Evolutionary conservation across 129 eudicot species (phyloP).

Genomic region (Smallanthus sonchifolius): DNA sequence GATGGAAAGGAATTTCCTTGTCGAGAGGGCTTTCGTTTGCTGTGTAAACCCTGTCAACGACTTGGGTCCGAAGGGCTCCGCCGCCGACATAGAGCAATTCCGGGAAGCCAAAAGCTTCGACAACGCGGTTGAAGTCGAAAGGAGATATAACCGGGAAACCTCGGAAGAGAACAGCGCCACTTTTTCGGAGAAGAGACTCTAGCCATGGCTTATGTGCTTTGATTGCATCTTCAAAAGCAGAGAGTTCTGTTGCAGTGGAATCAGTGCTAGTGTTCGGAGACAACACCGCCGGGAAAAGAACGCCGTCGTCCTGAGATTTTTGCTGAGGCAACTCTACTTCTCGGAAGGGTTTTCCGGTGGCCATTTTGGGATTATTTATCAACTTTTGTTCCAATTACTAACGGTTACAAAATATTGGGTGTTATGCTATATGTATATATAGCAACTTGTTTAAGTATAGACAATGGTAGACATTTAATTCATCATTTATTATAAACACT

Average conservation of each 20-base stretch:
- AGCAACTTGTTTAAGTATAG: too few relatives aligned
- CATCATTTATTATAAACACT: too few relatives aligned
- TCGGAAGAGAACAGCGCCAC: slow-evolving; percentile 17
- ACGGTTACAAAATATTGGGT: too few relatives aligned
- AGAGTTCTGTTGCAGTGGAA: background rate
- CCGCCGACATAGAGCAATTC: slow-evolving; percentile 16
- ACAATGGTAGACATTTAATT: too few relatives aligned
- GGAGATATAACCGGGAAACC: slow-evolving; percentile 28
- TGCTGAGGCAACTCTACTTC: slow-evolving; percentile 34
- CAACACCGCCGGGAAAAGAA: slow-evolving; percentile 3
- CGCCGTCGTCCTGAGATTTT: slow-evolving; percentile 15
- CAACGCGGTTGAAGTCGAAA: slow-evolving; percentile 51
- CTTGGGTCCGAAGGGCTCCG: slow-evolving; percentile 52
- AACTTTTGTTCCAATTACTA: too few relatives aligned
- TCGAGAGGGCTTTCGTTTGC: too few relatives aligned
- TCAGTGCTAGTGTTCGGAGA: slow-evolving; percentile 18
- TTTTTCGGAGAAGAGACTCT: slow-evolving; percentile 5
- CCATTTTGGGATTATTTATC: background rate
- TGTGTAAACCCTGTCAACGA: too few relatives aligned
- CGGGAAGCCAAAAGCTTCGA: slow-evolving; percentile 17
- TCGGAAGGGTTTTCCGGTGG: slow-evolving; percentile 32
- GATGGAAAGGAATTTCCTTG: too few relatives aligned
- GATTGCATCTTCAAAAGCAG: slow-evolving; percentile 31
- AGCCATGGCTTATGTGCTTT: slow-evolving; percentile 38
- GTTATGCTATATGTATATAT: too few relatives aligned